Percentiles rank a stretch among this genome's conserved stretches.
Evolutionary conservation across 2,329 filamentous ascomycete genomes (phyloP).

Genomic region (Fusarium sp.): DNA sequence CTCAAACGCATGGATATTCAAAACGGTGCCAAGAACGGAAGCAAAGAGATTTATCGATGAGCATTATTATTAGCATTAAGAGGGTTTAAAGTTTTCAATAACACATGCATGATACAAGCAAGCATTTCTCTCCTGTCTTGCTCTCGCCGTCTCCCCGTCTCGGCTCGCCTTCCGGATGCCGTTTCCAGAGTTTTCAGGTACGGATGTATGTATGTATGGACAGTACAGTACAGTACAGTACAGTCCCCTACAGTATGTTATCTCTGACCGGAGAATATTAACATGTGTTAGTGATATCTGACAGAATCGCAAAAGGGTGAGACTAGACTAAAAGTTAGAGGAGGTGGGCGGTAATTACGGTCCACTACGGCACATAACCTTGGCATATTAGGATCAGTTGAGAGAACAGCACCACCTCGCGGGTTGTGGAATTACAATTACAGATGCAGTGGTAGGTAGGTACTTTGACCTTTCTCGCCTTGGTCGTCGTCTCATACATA

Average conservation of each 20-base stretch:
- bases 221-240: not conserved
- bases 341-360: not conserved
- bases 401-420: not conserved
- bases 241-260: not conserved
- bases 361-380: not conserved
- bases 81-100: not conserved
- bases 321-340: not conserved
- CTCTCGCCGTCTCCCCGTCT: not conserved
- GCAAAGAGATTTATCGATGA: not conserved
- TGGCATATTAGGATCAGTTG: slow-evolving; percentile 1
- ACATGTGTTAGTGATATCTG: slow-evolving; percentile 18
- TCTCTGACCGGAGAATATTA: slow-evolving; percentile 2
- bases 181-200: not conserved
- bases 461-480: not conserved
- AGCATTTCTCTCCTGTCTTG: not conserved
- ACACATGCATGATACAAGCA: slow-evolving; percentile 11
- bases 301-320: not conserved
- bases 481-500: not conserved
- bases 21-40: not conserved
- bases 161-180: not conserved
- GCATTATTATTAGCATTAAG: not conserved
- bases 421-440: not conserved
- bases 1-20: slow-evolving; percentile 4
- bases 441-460: not conserved
- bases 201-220: not conserved